Evolutionary conservation across 768 basidiomycete species (phyloP).

Genomic region (Tylopilus sp.): DNA sequence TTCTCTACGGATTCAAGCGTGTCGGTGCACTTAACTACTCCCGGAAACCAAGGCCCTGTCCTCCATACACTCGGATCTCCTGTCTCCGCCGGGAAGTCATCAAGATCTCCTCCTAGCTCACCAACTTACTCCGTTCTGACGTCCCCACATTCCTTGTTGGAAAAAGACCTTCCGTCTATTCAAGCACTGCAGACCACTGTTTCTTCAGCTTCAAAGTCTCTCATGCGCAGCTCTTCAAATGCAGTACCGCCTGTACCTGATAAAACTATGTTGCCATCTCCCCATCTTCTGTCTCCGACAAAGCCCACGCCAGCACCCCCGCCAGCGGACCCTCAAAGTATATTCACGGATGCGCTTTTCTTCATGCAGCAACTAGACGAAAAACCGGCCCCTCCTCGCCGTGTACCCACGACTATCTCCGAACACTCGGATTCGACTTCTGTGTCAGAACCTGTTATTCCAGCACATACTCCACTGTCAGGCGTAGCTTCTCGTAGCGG

Average conservation of each 20-base stretch:
- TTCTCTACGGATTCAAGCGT: slow-evolving; percentile 30
- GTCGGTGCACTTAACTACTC: slow-evolving; percentile 18
- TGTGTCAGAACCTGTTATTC: slow-evolving; percentile 27
- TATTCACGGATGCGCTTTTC: slow-evolving; percentile 59
- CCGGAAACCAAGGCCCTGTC: slow-evolving; percentile 11
- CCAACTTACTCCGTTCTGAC: slow-evolving; percentile 33
- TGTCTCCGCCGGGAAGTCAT: slow-evolving; percentile 9
- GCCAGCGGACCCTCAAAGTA: slow-evolving; percentile 29
- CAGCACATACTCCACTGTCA: slow-evolving; percentile 17
- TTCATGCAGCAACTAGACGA: slow-evolving; percentile 61
- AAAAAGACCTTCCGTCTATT: slow-evolving; percentile 34
- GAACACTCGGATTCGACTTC: slow-evolving; percentile 40
- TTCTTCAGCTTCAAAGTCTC: slow-evolving; percentile 9
- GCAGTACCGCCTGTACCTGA: slow-evolving; percentile 29
- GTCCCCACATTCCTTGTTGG: slow-evolving; percentile 34
- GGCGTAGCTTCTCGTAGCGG: slow-evolving; percentile 23
- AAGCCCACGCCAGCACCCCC: slow-evolving; percentile 21
- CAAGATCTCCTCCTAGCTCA: slow-evolving; percentile 24
- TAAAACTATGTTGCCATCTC: slow-evolving; percentile 16
- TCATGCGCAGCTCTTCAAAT: slow-evolving; percentile 11
- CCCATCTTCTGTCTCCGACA: slow-evolving; percentile 22
- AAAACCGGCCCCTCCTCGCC: slow-evolving; percentile 29
- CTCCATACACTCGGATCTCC: slow-evolving; percentile 20
- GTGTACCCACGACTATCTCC: slow-evolving; percentile 44
- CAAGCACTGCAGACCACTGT: slow-evolving; percentile 24